Base-by-base conservation (phyloP, 805 yeast genomes). In the Candida ascalaphidarum region DNA sequence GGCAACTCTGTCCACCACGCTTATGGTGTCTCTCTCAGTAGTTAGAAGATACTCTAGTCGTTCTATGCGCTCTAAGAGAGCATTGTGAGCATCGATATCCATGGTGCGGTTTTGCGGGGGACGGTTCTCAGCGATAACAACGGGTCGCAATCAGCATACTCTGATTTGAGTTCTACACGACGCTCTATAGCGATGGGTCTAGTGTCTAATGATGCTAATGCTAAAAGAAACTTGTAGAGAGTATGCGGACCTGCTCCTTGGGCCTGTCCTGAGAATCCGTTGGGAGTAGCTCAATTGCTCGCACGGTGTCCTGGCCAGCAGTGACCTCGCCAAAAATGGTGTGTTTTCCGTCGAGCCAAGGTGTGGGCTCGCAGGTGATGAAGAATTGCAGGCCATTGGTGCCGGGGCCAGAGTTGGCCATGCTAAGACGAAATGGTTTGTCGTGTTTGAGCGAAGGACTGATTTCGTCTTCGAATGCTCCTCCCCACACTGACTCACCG, bases 321-420 rank as follows among this genome's bases (percentile, higher is more conserved):
- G 34, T 26, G 2, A 50, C 46, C 27, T 48, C 49, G 3, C 55
- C 54, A 36, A 50, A 50, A n/a, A 50, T 39, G 13, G 49, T 35
- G 19, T 49, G 52, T 22, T 44, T 41, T 15, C 42, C 41, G 24
- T 49, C 45, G 24, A 49, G 33, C 41, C 34, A 36, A 12, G 36
- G 29, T 7, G 43, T 35, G 5, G 28, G 26, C 8, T 29, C 43
- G 1, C 52, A 46, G 9, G 52, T 46, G 12, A 49, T 47, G 29
- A 49, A 49, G 30, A 49, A 49, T 28, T 49, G 55, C 2, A 50
- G 43, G 5, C 50, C 50, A 29, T 48, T 48, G 21, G 54, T 47
- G 26, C 40, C 29, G 4, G 51, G 45, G 8, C 54, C 54, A 7
- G 46, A 36, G 25, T 48, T 48, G 14, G 55, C 52, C 52, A 47